Evolutionary conservation across 805 yeast genomes (phyloP).

Genomic region (Cyberlindnera subsufficiens): DNA sequence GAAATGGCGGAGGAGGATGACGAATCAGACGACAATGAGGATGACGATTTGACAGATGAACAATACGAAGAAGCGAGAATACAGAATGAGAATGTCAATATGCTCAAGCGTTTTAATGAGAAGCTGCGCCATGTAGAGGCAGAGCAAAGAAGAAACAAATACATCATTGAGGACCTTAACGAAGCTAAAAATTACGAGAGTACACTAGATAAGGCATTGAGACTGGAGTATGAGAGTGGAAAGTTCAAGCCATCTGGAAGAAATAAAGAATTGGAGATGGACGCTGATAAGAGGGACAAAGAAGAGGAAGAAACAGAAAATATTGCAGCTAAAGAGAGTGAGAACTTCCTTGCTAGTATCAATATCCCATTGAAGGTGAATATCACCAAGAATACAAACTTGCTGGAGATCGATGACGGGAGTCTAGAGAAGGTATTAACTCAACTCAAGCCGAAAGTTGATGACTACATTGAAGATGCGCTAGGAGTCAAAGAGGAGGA

Average conservation of each 20-base stretch:
- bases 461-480: constrained; percentile 42
- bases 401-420: constrained; percentile 8
- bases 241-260: constrained; percentile 17
- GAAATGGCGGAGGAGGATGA: constrained; percentile 17
- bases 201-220: constrained; percentile 28
- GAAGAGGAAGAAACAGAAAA: constrained; percentile 28
- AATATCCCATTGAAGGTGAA: constrained; percentile 15
- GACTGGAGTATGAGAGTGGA: constrained; percentile 11
- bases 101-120: constrained; percentile 16
- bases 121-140: constrained; percentile 12
- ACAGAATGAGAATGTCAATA: constrained; percentile 18
- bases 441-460: constrained; percentile 30
- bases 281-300: constrained; percentile 34
- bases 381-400: constrained; percentile 10
- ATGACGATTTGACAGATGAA: constrained; percentile 28
- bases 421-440: constrained; percentile 15
- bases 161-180: constrained; percentile 20
- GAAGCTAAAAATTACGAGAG: constrained; percentile 30
- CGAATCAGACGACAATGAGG: constrained; percentile 18
- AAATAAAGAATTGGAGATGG: constrained; percentile 33
- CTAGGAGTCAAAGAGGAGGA: constrained; percentile 50
- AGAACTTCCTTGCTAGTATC: constrained; percentile 12
- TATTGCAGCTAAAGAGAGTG: constrained; percentile 10
- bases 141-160: constrained; percentile 13
- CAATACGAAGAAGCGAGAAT: constrained; percentile 25